Conservation (phyloP, 1,284 basidiomycete species). For the Trichosporon coremiiforme region DNA sequence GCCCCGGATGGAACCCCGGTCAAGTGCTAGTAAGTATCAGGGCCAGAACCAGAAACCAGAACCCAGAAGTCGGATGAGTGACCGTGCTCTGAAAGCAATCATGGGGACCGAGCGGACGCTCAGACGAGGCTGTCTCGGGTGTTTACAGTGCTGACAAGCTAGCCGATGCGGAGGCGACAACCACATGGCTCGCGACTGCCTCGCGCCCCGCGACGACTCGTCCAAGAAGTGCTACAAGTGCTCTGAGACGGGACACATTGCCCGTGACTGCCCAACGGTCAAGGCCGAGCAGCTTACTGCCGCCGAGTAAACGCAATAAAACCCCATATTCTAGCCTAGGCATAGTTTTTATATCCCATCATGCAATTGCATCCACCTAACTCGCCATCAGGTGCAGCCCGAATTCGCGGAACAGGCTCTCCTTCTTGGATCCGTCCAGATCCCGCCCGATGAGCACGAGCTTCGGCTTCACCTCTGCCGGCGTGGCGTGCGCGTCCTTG, state of each 20-base stretch:
- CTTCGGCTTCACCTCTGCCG: constrained; percentile 56
- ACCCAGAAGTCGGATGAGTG: not conserved
- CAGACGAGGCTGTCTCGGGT: not conserved
- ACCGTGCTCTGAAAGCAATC: not conserved
- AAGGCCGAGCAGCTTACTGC: constrained; percentile 12
- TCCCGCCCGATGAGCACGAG: constrained; percentile 85
- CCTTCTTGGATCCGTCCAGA: constrained; percentile 52
- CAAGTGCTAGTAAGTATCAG: constrained; percentile 53
- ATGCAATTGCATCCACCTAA: constrained; percentile 4
- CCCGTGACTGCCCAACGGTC: constrained; percentile 28
- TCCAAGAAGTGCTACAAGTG: constrained; percentile 57
- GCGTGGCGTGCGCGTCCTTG: constrained; percentile 12
- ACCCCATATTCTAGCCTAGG: not conserved
- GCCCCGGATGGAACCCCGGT: constrained; percentile 54
- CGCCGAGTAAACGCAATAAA: constrained; percentile 2
- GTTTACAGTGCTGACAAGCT: constrained; percentile 9
- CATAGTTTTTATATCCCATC: not conserved
- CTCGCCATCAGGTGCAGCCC: not conserved
- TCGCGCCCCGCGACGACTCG: constrained; percentile 51
- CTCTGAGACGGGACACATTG: constrained; percentile 54
- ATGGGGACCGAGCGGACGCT: constrained; percentile 6
- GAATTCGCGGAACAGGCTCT: constrained; percentile 4
- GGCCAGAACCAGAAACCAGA: not conserved
- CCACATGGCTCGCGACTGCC: constrained; percentile 55
- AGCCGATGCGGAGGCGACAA: constrained; percentile 56